Percentiles rank a stretch among this genome's conserved stretches.
phyloP scores from a whole-genome alignment of 1,284 basidiomycete genomes.

The Marasmius sp. region DNA sequence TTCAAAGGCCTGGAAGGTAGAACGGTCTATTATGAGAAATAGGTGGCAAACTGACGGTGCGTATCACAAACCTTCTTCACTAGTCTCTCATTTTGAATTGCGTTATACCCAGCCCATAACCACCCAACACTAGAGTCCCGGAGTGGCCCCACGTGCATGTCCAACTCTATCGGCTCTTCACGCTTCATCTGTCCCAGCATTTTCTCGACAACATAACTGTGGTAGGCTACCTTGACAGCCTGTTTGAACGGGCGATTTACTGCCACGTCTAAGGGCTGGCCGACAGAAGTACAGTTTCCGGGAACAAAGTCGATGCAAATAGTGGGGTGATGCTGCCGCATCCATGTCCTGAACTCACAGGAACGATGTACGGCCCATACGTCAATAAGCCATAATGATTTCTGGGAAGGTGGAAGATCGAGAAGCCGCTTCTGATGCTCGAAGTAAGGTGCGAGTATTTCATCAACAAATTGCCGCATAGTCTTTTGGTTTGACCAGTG shows the following conservation, averaged over 20 bases:
- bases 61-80: conserved; percentile 23
- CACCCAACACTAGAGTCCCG: conserved; percentile 21
- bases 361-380: conserved; percentile 38
- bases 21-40: background rate
- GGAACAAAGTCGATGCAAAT: conserved; percentile 28
- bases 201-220: conserved; percentile 26
- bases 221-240: conserved; percentile 23
- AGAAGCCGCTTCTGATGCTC: conserved; percentile 17
- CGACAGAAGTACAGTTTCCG: conserved; percentile 24
- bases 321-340: conserved; percentile 22
- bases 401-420: conserved; percentile 22
- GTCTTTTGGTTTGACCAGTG: conserved; percentile 35
- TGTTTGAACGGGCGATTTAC: conserved; percentile 30
- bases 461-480: conserved; percentile 31
- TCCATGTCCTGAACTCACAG: conserved; percentile 29
- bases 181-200: conserved; percentile 10
- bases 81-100: conserved; percentile 18
- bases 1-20: conserved; percentile 21
- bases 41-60: background rate
- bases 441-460: conserved; percentile 35
- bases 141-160: conserved; percentile 15
- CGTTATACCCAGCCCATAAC: conserved; percentile 22
- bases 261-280: conserved; percentile 32
- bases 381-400: conserved; percentile 32
- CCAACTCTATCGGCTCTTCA: conserved; percentile 7